Evolutionary conservation across 805 yeast species (phyloP), one percentile per base, ranked within the genome.

Genomic region (Starmerella stigmatis): DNA sequence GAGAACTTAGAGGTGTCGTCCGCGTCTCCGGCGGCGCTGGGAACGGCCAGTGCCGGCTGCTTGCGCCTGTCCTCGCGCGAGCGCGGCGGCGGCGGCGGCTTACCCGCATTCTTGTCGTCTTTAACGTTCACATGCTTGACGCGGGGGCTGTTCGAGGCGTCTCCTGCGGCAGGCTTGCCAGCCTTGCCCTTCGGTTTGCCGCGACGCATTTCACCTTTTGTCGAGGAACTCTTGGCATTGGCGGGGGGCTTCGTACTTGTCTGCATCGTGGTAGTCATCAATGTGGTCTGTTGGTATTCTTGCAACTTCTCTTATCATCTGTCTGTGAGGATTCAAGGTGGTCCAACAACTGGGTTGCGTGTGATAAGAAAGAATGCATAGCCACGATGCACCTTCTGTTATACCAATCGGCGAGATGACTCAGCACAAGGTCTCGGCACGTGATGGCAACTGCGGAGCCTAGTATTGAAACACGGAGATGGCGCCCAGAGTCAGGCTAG

Each of bases 231-330:
- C 19, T 22, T 32, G 8, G 27, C 35, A 22, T 22, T 22, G 38
- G 9, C 22, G 19, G 21, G 27, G 13, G 27, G 30, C 38, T 34
- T 25, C 11, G 33, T 28, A 21, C 30, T 41, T 22, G 26, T n/a
- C 29, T 20, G 34, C 23, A n/a, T 34, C 38, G 38, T 34, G 17
- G 38, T 33, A 15, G 45, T 33, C 50, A 47, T 47, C 33, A 21
- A 39, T n/a, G n/a, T n/a, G 15, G 20, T 42, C 9, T 11, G 20
- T 16, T 27, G 31, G 33, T 35, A 16, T 28, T 35, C 16, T 26
- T 19, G 20, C 8, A 34, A 32, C 30, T 33, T 34, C 41, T 44
- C 33, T 44, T 34, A 37, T 47, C 50, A 47, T 47, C 49, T 45
- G 45, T 29, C 31, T 29, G 40, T 26, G 23, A 13, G 15, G 32